These are phyloP conservation scores for Melanopsichium pennsylvanicum DNA, from an alignment of 1,284 basidiomycete genomes.

Conservation along the genomic window DNA sequence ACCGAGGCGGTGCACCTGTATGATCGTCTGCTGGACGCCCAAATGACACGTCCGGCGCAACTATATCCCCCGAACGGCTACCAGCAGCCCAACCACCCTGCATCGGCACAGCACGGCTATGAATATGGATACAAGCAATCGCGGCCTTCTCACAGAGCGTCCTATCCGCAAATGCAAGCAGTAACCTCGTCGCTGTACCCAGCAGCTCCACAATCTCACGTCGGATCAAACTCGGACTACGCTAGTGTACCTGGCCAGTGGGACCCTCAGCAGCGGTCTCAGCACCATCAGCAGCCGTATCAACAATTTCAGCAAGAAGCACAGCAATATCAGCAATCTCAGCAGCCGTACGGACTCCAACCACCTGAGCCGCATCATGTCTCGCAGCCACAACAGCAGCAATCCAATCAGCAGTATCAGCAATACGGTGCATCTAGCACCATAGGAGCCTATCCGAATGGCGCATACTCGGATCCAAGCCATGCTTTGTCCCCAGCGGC, in stretches of 20 bases:
- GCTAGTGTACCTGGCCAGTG: constrained; percentile 5
- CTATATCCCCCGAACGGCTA: constrained; percentile 13
- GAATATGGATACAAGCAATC: constrained; percentile 19
- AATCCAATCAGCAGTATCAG: constrained; percentile 9
- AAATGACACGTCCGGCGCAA: constrained; percentile 68
- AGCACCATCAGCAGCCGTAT: constrained; percentile 3
- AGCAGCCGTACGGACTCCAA: constrained; percentile 9
- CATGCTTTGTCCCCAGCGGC: constrained; percentile 3
- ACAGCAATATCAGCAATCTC: constrained; percentile 16
- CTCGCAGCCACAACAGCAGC: constrained; percentile 7
- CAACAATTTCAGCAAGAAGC: constrained; percentile 6
- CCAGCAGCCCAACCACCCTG: constrained; percentile 2
- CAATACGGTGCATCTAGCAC: neutral
- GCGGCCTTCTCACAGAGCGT: neutral
- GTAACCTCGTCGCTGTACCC: constrained; percentile 21
- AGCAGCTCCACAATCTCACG: constrained; percentile 6
- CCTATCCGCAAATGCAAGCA: constrained; percentile 6
- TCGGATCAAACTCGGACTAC: neutral
- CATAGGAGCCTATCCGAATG: constrained; percentile 6
- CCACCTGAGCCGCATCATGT: constrained; percentile 7
- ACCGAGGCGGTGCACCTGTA: constrained; percentile 89
- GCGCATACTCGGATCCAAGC: constrained; percentile 11
- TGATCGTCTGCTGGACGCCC: constrained; percentile 84
- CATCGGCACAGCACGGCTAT: constrained; percentile 7
- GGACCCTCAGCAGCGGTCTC: constrained; percentile 15